Base-by-base conservation (phyloP, 2,329 filamentous ascomycete species). In the Phyllosticta capitalensis region DNA sequence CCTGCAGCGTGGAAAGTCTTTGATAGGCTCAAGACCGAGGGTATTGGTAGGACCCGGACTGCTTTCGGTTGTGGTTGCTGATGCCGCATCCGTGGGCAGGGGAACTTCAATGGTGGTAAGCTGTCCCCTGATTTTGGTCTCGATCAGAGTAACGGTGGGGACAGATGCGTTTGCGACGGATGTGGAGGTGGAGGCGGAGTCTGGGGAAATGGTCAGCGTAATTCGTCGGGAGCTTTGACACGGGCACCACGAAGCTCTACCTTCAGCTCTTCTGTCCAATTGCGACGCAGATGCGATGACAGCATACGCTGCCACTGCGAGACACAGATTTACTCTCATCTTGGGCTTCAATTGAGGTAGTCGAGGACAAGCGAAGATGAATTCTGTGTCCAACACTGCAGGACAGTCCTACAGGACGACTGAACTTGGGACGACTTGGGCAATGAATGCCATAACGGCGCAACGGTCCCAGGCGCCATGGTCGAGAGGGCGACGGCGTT, bases 1-100 rank as follows among this genome's bases (percentile, higher is more conserved):
- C n/a, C 63, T 67, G 58, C 72, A 75, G 53, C 66, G 55, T 7
- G 69, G 69, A 52, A 74, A 73, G 28, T 66, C 66, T 9, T 66
- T 67, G 28, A 49, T 63, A 5, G 65, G 59, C 56, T 65, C 24
- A 58, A 48, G 26, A 61, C 26, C 10, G 22, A 30, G 21, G 38
- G 52, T 45, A 5, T 45, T 45, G 17, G 38, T 45, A 2, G 38
- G 38, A n/a, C 1, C 59, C 22, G 55, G n/a, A 21, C 54, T 53
- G 3, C 45, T 55, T 9, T 12, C 59, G 5, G 62, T 60, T 10
- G 53, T 48, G 22, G n/a, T 50, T 5, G 22, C n/a, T 26, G 38
- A 20, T 20, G 20, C 28, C 21, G 61, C 61, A 9, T 61, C 55
- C 17, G 62, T 59, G 28, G 67, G 66, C 10, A 57, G 57, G 17